Evolutionary conservation across 495 filamentous ascomycete genomes (phyloP).

Genomic region (Aspergillus wentii): DNA sequence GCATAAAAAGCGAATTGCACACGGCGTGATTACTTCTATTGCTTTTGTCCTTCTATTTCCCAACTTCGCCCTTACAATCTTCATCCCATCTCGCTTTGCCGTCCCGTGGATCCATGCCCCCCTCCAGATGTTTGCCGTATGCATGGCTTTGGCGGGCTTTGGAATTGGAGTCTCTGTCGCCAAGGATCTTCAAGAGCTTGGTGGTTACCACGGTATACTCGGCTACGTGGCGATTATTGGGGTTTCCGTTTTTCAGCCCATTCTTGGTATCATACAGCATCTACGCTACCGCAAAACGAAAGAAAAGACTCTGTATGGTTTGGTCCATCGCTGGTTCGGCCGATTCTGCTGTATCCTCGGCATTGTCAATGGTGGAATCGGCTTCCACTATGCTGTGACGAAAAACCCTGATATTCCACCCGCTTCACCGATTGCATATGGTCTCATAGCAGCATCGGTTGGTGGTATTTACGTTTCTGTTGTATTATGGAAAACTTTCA

Average conservation of each 20-base stretch:
- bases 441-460: slow-evolving; percentile 7
- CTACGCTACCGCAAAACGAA: slow-evolving; percentile 41
- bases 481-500: slow-evolving; percentile 10
- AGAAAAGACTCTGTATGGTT: slow-evolving; percentile 43
- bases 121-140: slow-evolving; percentile 50
- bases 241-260: slow-evolving; percentile 56
- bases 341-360: slow-evolving; percentile 63
- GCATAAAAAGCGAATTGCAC: slow-evolving; percentile 26
- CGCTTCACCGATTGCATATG: slow-evolving; percentile 12
- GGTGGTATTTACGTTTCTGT: slow-evolving; percentile 12
- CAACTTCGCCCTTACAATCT: slow-evolving; percentile 35
- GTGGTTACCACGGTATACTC: slow-evolving; percentile 37
- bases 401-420: slow-evolving; percentile 15
- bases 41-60: slow-evolving; percentile 40
- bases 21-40: slow-evolving; percentile 30
- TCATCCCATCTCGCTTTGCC: slow-evolving; percentile 28
- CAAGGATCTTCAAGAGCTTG: slow-evolving; percentile 18
- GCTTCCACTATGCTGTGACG: slow-evolving; percentile 35
- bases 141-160: slow-evolving; percentile 53
- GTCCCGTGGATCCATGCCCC: slow-evolving; percentile 47
- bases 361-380: slow-evolving; percentile 64
- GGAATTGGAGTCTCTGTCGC: slow-evolving; percentile 52
- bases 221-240: slow-evolving; percentile 51
- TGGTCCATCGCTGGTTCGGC: slow-evolving; percentile 81
- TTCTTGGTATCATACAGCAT: slow-evolving; percentile 62